Conservation (phyloP, 768 basidiomycete species). For the Collybiopsis confluens region DNA sequence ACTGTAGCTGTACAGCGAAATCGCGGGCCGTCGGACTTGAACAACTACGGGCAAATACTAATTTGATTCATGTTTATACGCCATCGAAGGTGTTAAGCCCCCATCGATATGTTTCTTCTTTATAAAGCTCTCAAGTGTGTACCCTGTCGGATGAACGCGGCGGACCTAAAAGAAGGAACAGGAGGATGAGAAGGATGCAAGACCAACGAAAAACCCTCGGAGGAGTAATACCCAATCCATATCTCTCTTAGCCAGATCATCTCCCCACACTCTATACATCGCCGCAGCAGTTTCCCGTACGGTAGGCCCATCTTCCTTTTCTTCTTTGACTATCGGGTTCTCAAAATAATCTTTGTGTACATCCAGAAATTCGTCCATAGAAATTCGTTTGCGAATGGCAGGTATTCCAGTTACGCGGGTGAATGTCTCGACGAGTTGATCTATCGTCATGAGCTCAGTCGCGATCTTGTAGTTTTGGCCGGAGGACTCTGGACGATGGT, state of each 20-base stretch:
- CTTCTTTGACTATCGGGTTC: slow-evolving; percentile 23
- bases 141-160: slow-evolving; percentile 29
- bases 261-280: slow-evolving; percentile 41
- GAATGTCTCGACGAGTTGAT: slow-evolving; percentile 32
- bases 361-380: slow-evolving; percentile 29
- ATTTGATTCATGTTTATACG: not conserved
- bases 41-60: not conserved
- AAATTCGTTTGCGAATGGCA: slow-evolving; percentile 26
- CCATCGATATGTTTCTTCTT: slow-evolving; percentile 12
- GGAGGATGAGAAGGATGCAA: too few relatives aligned
- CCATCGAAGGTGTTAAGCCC: not conserved
- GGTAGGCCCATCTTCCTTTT: slow-evolving; percentile 26
- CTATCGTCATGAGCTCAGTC: slow-evolving; percentile 32
- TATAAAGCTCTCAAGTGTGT: slow-evolving; percentile 40
- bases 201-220: slow-evolving; percentile 29
- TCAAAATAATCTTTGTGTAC: slow-evolving; percentile 23
- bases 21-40: too few relatives aligned
- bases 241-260: slow-evolving; percentile 38
- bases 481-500: slow-evolving; percentile 29
- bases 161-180: too few relatives aligned
- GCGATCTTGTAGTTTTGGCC: slow-evolving; percentile 31
- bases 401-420: slow-evolving; percentile 31
- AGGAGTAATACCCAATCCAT: slow-evolving; percentile 44
- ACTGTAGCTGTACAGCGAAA: too few relatives aligned
- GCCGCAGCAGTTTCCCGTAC: slow-evolving; percentile 37